phyloP scores from a whole-genome alignment of 179 eudicot genomes.

The Drosera spatulata region DNA sequence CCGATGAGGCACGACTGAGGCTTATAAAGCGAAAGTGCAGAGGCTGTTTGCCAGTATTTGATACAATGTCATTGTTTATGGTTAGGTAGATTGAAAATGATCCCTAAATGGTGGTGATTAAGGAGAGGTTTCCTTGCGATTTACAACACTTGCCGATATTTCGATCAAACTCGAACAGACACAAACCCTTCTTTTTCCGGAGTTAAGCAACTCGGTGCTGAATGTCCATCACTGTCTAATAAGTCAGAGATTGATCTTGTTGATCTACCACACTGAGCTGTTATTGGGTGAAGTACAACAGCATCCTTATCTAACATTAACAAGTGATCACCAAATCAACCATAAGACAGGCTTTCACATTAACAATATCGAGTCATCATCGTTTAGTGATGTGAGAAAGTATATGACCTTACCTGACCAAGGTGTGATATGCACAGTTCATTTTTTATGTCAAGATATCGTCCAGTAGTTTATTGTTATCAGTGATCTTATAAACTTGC shows the following conservation, averaged over 20 bases:
- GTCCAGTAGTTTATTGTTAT: too few relatives aligned
- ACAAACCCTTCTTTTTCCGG: slow-evolving; percentile 1
- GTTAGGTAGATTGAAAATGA: slow-evolving; percentile 17
- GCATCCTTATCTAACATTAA: slow-evolving; percentile 9
- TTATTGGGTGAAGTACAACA: slow-evolving; percentile 10
- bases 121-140: not conserved
- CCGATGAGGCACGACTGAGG: not conserved
- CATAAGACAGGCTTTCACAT: too few relatives aligned
- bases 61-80: slow-evolving; percentile 10
- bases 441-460: too few relatives aligned
- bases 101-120: not conserved
- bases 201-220: too few relatives aligned
- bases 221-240: not conserved
- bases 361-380: too few relatives aligned
- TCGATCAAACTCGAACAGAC: not conserved
- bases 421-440: too few relatives aligned
- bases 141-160: not conserved
- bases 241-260: slow-evolving; percentile 6
- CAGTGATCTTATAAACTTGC: too few relatives aligned
- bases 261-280: slow-evolving; percentile 13
- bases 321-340: too few relatives aligned
- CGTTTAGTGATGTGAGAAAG: too few relatives aligned
- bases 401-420: too few relatives aligned
- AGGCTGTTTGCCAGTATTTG: slow-evolving; percentile 2
- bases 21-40: slow-evolving; percentile 7